Base-by-base conservation (phyloP, 345 rosid species). In the Corchorus olitorius region DNA sequence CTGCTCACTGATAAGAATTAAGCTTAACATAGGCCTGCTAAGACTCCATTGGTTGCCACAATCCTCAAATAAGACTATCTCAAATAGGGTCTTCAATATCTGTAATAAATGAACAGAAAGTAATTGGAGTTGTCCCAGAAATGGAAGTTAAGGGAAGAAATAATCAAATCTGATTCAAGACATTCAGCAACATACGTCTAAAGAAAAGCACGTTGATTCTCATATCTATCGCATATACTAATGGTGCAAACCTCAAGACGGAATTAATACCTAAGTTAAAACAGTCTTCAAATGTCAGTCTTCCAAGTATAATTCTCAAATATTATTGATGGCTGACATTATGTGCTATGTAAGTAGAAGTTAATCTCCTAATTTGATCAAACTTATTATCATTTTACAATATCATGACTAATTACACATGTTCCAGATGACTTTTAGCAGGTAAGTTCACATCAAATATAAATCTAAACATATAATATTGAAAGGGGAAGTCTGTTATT, bases 1-100 rank as follows among this genome's bases (percentile, higher is more conserved):
- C 93, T 96, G 97, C 77, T 93, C 97, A 79, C 87, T 92, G 52
- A 96, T 87, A 76, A 96, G 94, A 83, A 92, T 89, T 84, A 95
- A 86, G 85, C 98, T 92, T 81, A 95, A 83, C 96, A 95, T 93
- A 35, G 99, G 99, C 75, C 99, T 90, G 88, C 99, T 95, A 70
- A 95, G 97, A 85, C 99, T 95, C 99, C 99, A 95, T 64, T 93
- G 98, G 76, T 91, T 95, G 77, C 96, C 91, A 83, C 98, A 93
- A 69, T 95, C 99, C 86, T 95, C 99, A 65, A 93, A 95, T 63
- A 95, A 82, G 73, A 95, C 97, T 66, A 95, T 92, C 86, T 95
- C 99, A 74, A 95, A 93, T 65, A 95, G 85, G 11, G 98, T 89
- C 90, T 93, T 95, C 87, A 95, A 75, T 82, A 95, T 92, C 99